A percentile compares a stretch with the other conserved stretches of the same genome.
These are phyloP conservation scores for Erythrophleum fordii DNA, from an alignment of 306 rosid genomes.

Conservation along the genomic window DNA sequence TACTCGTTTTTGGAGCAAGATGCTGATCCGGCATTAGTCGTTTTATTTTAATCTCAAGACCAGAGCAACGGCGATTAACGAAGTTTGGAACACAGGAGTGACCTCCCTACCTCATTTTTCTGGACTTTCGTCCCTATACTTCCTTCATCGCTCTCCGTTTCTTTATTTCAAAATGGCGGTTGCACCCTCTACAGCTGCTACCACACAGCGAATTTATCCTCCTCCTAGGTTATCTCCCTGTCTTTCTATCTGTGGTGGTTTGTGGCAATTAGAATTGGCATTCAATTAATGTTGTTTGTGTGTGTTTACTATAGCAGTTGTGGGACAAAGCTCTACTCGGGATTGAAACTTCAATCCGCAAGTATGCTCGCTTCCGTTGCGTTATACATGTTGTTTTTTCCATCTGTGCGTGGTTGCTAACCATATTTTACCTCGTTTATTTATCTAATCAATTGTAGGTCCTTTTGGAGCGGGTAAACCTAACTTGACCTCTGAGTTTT, in stretches of 20 bases:
- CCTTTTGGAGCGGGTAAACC: slow-evolving; percentile 62
- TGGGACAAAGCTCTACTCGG: slow-evolving; percentile 69
- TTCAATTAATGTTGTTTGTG: background rate
- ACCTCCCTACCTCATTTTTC: background rate
- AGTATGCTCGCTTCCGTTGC: slow-evolving; percentile 39
- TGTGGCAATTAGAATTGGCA: background rate
- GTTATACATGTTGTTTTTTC: background rate
- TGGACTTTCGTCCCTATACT: background rate
- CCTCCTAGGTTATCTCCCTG: slow-evolving; percentile 60
- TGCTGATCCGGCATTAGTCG: background rate
- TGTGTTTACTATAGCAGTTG: slow-evolving; percentile 47
- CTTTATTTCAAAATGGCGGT: slow-evolving; percentile 54
- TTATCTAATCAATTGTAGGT: slow-evolving; percentile 46
- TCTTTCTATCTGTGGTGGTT: background rate
- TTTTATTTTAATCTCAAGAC: background rate
- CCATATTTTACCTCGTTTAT: background rate
- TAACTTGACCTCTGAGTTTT: slow-evolving; percentile 72
- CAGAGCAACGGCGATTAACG: background rate
- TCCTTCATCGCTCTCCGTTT: slow-evolving; percentile 12
- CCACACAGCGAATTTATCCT: slow-evolving; percentile 49
- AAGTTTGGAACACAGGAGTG: background rate
- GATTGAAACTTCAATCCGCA: slow-evolving; percentile 76
- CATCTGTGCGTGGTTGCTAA: background rate
- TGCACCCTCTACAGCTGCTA: slow-evolving; percentile 54
- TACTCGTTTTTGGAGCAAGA: background rate